These are phyloP conservation scores for Blastocystis sp. DNA, from an alignment of 352 stramenopile species.

Conservation along the genomic window DNA sequence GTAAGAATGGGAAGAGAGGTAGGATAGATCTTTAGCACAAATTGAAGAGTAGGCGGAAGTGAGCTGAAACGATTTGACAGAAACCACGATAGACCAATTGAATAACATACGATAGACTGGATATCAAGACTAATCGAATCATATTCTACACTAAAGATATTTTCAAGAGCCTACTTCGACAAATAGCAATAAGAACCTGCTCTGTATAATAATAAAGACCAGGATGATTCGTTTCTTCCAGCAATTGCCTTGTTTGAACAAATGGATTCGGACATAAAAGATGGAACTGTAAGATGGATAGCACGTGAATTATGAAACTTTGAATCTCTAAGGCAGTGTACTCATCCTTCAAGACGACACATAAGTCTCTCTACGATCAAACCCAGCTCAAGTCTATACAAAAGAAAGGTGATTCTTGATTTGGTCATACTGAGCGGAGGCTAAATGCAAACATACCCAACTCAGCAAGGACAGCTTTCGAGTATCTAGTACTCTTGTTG, in stretches of 20 bases:
- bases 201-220: neutral
- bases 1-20: neutral
- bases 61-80: neutral
- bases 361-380: neutral
- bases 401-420: neutral
- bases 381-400: neutral
- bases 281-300: neutral
- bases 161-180: neutral
- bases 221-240: neutral
- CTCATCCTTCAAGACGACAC: neutral
- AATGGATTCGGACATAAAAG: neutral
- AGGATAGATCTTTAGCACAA: neutral
- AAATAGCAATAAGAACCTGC: neutral
- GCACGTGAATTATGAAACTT: neutral
- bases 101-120: neutral
- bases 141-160: neutral
- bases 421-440: neutral
- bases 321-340: neutral
- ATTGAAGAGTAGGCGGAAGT: neutral
- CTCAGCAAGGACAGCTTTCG: neutral
- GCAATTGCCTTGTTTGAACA: neutral
- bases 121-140: neutral
- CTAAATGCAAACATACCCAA: neutral
- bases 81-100: neutral
- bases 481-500: neutral